Percentiles rank a stretch among this genome's conserved stretches.
phyloP scores from a whole-genome alignment of 2,329 filamentous ascomycete species.

The Apiospora aurea region DNA sequence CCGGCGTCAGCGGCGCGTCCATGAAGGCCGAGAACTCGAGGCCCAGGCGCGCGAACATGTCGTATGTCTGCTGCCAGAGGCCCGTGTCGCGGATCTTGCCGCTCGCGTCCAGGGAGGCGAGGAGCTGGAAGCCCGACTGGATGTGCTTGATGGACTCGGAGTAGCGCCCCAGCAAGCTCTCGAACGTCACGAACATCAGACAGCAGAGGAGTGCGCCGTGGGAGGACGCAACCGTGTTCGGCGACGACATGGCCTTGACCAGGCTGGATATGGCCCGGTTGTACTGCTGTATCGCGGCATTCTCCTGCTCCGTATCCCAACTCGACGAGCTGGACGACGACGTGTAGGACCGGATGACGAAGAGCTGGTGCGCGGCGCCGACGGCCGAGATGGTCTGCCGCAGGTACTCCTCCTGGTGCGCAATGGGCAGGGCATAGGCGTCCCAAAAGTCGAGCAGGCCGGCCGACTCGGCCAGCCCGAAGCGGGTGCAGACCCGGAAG shows the following conservation, averaged over 20 bases:
- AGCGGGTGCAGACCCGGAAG: slow-evolving; percentile 15
- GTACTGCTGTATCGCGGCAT: slow-evolving; percentile 18
- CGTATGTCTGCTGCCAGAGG: slow-evolving; percentile 2
- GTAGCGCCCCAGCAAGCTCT: slow-evolving; percentile 19
- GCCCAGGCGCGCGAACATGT: slow-evolving; percentile 14
- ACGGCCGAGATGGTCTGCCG: slow-evolving; percentile 8
- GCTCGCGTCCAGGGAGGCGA: not conserved
- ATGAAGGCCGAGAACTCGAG: slow-evolving; percentile 22
- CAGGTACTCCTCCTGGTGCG: not conserved
- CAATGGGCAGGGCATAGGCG: slow-evolving; percentile 6
- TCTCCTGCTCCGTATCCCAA: slow-evolving; percentile 16
- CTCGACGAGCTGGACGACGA: not conserved
- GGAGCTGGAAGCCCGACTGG: slow-evolving; percentile 8
- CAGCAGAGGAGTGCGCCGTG: slow-evolving; percentile 18
- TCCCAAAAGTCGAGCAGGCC: slow-evolving; percentile 14
- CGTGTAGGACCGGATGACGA: not conserved
- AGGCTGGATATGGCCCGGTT: slow-evolving; percentile 20
- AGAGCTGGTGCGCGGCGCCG: slow-evolving; percentile 21
- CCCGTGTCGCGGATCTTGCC: not conserved
- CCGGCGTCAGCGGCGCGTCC: slow-evolving; percentile 1
- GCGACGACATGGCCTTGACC: slow-evolving; percentile 20
- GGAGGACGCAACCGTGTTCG: not conserved
- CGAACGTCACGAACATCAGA: slow-evolving; percentile 7
- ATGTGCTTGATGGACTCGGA: slow-evolving; percentile 21
- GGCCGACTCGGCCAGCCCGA: slow-evolving; percentile 12